phyloP scores from a whole-genome alignment of 208 protist species.

The Leishmania braziliensis region DNA sequence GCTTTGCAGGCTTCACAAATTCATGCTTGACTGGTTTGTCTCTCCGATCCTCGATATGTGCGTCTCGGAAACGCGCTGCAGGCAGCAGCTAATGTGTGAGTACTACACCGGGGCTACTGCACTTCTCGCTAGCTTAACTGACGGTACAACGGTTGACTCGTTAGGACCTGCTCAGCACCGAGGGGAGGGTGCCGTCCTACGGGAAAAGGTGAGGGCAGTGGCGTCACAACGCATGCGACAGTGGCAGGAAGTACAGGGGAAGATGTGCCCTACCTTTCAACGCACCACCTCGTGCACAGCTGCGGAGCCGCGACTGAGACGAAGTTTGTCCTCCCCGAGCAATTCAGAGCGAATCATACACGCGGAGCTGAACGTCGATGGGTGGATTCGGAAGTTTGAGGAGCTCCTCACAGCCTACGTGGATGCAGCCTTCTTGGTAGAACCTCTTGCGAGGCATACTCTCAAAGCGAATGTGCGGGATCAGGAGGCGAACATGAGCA shows the following conservation, averaged over 20 bases:
- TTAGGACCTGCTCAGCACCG: no score
- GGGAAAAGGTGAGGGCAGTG: not conserved
- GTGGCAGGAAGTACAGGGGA: slow-evolving; percentile 5
- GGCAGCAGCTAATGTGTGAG: slow-evolving; percentile 17
- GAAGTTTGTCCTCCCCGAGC: not conserved
- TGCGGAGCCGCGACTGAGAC: not conserved
- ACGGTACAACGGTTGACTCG: no score
- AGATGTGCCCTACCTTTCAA: slow-evolving; percentile 1
- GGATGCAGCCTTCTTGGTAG: slow-evolving; percentile 3
- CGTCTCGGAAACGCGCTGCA: slow-evolving; percentile 22
- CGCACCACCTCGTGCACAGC: slow-evolving; percentile 15
- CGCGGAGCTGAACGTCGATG: not conserved
- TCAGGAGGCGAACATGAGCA: not conserved
- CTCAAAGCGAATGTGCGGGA: no score
- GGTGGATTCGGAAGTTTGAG: slow-evolving; percentile 5
- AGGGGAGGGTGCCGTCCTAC: not conserved
- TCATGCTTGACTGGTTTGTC: slow-evolving; percentile 16
- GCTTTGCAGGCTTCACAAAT: slow-evolving; percentile 17
- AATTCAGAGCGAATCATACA: not conserved
- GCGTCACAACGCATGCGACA: slow-evolving; percentile 3
- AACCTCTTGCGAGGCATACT: not conserved
- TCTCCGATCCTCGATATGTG: slow-evolving; percentile 12
- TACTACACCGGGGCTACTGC: slow-evolving; percentile 5
- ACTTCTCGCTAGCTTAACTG: not conserved
- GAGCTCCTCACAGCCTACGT: not conserved